Evolutionary conservation across 2,329 filamentous ascomycete species (phyloP).

Genomic region (Fusarium gaditjirri): DNA sequence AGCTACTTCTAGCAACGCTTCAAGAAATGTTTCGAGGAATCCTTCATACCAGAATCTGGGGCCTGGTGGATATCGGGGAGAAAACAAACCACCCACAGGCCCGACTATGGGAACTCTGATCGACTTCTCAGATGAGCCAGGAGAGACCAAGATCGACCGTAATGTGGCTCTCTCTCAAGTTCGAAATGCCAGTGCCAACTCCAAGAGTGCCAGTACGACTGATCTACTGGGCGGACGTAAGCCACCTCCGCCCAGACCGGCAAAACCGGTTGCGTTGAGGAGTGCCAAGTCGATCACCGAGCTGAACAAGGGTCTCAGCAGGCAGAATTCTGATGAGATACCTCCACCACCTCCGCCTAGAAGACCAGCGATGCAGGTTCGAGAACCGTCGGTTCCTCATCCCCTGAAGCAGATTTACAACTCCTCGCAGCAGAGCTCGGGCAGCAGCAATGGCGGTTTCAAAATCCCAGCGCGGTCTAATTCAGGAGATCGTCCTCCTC

Average conservation of each 20-base stretch:
- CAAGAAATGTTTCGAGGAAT: conserved; percentile 23
- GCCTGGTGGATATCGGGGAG: conserved; percentile 19
- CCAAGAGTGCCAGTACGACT: conserved; percentile 41
- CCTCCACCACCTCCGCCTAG: conserved; percentile 52
- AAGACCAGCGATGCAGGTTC: conserved; percentile 43
- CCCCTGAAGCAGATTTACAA: conserved; percentile 56
- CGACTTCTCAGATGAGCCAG: conserved; percentile 67
- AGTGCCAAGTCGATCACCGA: conserved; percentile 52
- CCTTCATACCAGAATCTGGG: conserved; percentile 45
- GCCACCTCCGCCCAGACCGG: conserved; percentile 64
- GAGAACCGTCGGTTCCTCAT: conserved; percentile 46
- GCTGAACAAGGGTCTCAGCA: conserved; percentile 37
- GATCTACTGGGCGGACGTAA: conserved; percentile 49
- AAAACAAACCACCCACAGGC: conserved; percentile 46
- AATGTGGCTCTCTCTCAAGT: conserved; percentile 48
- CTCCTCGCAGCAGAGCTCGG: conserved; percentile 49
- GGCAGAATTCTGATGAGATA: conserved; percentile 27
- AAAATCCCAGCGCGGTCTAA: conserved; percentile 28
- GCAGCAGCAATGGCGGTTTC: conserved; percentile 29
- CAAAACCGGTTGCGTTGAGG: conserved; percentile 67
- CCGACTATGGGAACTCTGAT: conserved; percentile 68
- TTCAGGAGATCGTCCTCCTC: conserved; percentile 51
- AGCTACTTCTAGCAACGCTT: conserved; percentile 44
- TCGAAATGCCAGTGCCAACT: conserved; percentile 32
- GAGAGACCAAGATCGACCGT: conserved; percentile 50